Conservation (phyloP, 371 early-diverging fungal species). For the Zancudomyces culisetae region DNA sequence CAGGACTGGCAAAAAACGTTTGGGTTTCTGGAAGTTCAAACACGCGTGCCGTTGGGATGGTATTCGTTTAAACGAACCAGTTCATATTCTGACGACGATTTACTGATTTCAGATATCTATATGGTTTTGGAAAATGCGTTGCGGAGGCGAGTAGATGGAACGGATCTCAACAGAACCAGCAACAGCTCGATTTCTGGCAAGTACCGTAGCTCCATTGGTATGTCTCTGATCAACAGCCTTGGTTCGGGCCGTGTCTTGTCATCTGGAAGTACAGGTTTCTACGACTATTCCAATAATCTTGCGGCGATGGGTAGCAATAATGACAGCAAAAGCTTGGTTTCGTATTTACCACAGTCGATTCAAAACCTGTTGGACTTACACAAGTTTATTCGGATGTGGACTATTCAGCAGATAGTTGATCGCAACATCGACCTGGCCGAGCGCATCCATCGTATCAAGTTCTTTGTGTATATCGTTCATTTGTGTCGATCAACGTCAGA, state of each 20-base stretch:
- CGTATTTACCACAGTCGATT: conserved; percentile 44
- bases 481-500: conserved; percentile 28
- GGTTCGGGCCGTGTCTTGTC: background rate
- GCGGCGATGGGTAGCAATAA: background rate
- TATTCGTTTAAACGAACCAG: conserved; percentile 33
- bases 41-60: conserved; percentile 50
- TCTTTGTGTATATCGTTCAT: conserved; percentile 36
- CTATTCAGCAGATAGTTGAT: conserved; percentile 37
- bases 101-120: conserved; percentile 47
- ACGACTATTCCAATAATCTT: background rate
- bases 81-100: conserved; percentile 28
- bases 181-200: conserved; percentile 4
- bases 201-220: background rate
- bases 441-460: conserved; percentile 37
- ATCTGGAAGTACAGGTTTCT: conserved; percentile 1
- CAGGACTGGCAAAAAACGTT: conserved; percentile 57
- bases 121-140: conserved; percentile 30
- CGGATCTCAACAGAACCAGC: background rate
- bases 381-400: conserved; percentile 51
- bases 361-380: conserved; percentile 48
- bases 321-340: conserved; percentile 14
- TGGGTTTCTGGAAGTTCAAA: conserved; percentile 48
- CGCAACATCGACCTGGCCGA: conserved; percentile 26
- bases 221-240: background rate
- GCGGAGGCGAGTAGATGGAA: background rate